Conservation (phyloP, 2,329 filamentous ascomycete species). For the Paraphoma sp. region DNA sequence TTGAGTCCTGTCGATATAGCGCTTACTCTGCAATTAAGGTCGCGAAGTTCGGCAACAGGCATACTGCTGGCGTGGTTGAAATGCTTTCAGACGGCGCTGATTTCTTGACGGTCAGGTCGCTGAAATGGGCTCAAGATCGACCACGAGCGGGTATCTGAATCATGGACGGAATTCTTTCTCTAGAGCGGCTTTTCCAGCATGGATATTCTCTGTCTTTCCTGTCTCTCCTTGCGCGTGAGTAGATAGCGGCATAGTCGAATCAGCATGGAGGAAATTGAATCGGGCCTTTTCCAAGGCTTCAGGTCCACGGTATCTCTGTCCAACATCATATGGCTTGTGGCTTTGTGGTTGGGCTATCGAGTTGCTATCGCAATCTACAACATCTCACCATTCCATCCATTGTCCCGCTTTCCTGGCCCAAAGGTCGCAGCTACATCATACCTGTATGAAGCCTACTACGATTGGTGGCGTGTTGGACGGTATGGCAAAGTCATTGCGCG, state of each 20-base stretch:
- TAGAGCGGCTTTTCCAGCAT: no score
- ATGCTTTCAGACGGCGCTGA: neutral
- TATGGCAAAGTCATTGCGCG: slow-evolving; percentile 44
- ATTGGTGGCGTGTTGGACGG: slow-evolving; percentile 33
- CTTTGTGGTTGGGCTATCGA: slow-evolving; percentile 26
- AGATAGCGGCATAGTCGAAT: neutral
- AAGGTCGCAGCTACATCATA: slow-evolving; percentile 37
- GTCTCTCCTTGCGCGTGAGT: neutral
- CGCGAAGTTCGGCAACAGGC: neutral
- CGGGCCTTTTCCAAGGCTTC: slow-evolving; percentile 14
- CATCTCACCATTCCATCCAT: slow-evolving; percentile 30
- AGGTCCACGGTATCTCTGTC: slow-evolving; percentile 18
- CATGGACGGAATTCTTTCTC: neutral
- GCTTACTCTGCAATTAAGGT: neutral
- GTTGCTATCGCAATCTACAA: slow-evolving; percentile 28
- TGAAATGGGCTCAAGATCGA: neutral
- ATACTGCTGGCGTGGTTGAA: neutral
- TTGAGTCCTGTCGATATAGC: neutral
- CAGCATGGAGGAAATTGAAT: slow-evolving; percentile 23
- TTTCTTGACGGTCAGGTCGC: neutral
- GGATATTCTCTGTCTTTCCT: no score
- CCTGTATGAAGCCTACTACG: slow-evolving; percentile 39
- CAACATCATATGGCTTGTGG: slow-evolving; percentile 17
- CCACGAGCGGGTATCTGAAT: neutral
- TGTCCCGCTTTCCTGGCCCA: slow-evolving; percentile 35